These are phyloP conservation scores for Aspergillus ochraceoroseus DNA, from an alignment of 2,329 filamentous ascomycete genomes.

Conservation along the genomic window DNA sequence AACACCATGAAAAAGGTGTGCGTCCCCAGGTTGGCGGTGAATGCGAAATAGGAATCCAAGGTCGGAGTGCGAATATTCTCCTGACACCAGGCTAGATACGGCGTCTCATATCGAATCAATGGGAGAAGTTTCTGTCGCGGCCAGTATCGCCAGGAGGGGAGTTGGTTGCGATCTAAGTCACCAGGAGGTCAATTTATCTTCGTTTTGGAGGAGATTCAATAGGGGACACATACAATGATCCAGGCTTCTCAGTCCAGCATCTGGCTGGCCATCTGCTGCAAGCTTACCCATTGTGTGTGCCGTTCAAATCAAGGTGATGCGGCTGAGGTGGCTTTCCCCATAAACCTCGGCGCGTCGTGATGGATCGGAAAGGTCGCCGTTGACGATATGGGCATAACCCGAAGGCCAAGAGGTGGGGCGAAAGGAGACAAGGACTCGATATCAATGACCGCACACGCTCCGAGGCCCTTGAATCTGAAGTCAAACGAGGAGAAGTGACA, in stretches of 20 bases:
- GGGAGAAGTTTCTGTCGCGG: slow-evolving; percentile 78
- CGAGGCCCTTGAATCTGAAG: too few species aligned
- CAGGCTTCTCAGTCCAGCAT: slow-evolving; percentile 71
- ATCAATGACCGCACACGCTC: too few species aligned
- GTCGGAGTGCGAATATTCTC: slow-evolving; percentile 71
- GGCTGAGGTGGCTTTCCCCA: slow-evolving; percentile 20
- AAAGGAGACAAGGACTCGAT: too few species aligned
- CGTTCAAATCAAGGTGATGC: slow-evolving; percentile 22
- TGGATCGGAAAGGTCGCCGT: neutral
- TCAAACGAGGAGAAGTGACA: too few species aligned
- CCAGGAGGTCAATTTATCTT: slow-evolving; percentile 14
- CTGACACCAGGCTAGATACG: slow-evolving; percentile 85
- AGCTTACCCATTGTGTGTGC: slow-evolving; percentile 36
- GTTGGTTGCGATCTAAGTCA: slow-evolving; percentile 66
- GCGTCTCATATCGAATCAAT: slow-evolving; percentile 89
- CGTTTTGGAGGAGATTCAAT: neutral
- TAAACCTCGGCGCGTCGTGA: slow-evolving; percentile 17
- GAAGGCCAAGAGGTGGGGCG: neutral
- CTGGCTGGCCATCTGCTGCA: slow-evolving; percentile 36
- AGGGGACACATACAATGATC: slow-evolving; percentile 59
- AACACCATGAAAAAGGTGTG: slow-evolving; percentile 99
- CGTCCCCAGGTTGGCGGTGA: slow-evolving; percentile 91
- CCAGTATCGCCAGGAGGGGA: slow-evolving; percentile 83
- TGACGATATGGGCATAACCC: too few species aligned
- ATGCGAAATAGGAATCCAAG: slow-evolving; percentile 93